Base-by-base conservation (phyloP, 2,329 filamentous ascomycete genomes). In the Talaromyces islandicus region DNA sequence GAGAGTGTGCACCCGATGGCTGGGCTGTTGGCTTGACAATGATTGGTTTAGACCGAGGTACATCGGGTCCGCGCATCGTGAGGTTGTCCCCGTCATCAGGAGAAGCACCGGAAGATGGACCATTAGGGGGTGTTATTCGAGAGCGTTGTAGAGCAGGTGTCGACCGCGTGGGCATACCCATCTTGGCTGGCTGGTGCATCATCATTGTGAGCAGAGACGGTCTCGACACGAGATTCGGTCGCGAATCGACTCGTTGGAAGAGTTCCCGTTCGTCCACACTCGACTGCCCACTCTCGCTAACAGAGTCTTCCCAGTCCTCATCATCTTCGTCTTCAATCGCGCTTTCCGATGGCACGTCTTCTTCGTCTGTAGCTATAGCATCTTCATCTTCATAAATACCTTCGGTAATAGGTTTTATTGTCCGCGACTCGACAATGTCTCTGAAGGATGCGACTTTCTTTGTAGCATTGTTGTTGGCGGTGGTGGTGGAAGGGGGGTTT, bases 181-280 rank as follows among this genome's bases (percentile, higher is more conserved):
- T 73, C 90, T 88, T 65, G 85, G 87, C 72, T 89, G 87, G 88
- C 70, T 96, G 87, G 67, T 90, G 89, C 72, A 99, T 86, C 82
- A 93, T 88, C 57, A 93, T 87, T 0, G 92, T 97, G 65, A 99
- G 88, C 46, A 97, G 84, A 2, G 93, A 97, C 56, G 89, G 88
- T 54, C 90, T 87, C 1, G 93, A 96, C 2, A 89, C 88, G 27
- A 97, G 81, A 70, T 96, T 91, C 7, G 88, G 86, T 73, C 87
- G 87, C 46, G 92, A 97, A 73, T 96, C 91, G 54, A 97, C 92
- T 9, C 94, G 89, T 74, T 92, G 87, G 82, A 99, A 99, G 68
- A 91, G 81, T 21, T 85, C 83, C 69, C 85, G 87, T 62, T 94
- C 89, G 63, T 94, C 90, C 56, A 92, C 83, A 71, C 90, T 95